phyloP scores from a whole-genome alignment of 225 moss, liverwort and hornwort genomes.

The Sphagnum contortum region DNA sequence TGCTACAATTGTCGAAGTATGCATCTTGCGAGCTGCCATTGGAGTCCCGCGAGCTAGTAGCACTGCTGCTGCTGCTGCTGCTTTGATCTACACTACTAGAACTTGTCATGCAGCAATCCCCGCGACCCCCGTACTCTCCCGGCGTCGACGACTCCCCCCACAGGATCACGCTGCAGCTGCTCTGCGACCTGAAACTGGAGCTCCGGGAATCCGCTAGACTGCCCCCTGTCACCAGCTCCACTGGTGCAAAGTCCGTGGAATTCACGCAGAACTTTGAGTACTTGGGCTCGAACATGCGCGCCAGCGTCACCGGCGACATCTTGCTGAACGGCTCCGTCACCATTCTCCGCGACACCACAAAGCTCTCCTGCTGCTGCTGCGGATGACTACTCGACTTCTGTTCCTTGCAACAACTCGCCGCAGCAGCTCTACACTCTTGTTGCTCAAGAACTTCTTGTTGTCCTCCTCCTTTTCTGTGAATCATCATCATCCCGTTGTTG shows the following conservation, averaged over 20 bases:
- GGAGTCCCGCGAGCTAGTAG: constrained; percentile 44
- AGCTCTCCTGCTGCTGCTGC: constrained; percentile 36
- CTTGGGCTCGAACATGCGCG: constrained; percentile 58
- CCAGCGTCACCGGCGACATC: constrained; percentile 46
- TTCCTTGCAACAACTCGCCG: constrained; percentile 10
- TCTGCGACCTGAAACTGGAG: constrained; percentile 86
- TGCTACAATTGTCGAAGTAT: constrained; percentile 22
- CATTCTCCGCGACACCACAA: constrained; percentile 46
- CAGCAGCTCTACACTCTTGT: constrained; percentile 3
- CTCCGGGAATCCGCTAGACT: constrained; percentile 43
- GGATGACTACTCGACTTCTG: constrained; percentile 28
- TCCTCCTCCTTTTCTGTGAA: constrained; percentile 49
- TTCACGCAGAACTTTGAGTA: constrained; percentile 56
- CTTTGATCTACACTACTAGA: constrained; percentile 61
- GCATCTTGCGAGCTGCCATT: constrained; percentile 88
- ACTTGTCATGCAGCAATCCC: constrained; percentile 25
- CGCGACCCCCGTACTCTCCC: no score
- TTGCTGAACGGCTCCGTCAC: constrained; percentile 46
- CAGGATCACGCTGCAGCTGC: constrained; percentile 13
- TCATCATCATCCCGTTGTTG: constrained; percentile 57
- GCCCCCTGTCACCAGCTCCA: constrained; percentile 40
- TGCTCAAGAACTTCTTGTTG: constrained; percentile 35
- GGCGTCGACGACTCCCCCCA: no score
- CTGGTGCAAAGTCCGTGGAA: constrained; percentile 34
- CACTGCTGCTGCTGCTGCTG: constrained; percentile 55